phyloP scores from a whole-genome alignment of 2,329 filamentous ascomycete species.

The Colletotrichum magnum region DNA sequence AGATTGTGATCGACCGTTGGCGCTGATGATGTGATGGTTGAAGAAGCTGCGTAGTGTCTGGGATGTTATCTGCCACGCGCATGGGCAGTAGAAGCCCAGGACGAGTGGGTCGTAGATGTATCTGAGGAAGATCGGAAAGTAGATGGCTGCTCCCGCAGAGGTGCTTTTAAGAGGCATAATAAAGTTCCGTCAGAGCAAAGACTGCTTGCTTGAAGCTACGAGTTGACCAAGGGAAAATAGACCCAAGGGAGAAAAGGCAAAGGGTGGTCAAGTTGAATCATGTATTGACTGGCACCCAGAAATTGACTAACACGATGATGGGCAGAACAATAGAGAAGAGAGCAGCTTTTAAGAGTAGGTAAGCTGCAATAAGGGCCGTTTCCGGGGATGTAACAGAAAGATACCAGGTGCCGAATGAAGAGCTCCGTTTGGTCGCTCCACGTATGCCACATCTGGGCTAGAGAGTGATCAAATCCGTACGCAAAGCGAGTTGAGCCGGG shows the following conservation, averaged over 20 bases:
- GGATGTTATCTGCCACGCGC: constrained; percentile 47
- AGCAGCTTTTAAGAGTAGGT: background rate
- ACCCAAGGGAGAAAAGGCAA: no score
- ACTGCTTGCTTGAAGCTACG: no score
- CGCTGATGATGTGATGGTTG: constrained; percentile 46
- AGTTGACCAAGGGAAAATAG: no score
- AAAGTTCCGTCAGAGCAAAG: background rate
- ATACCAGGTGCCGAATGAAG: background rate
- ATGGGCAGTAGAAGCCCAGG: constrained; percentile 51
- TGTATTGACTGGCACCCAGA: no score
- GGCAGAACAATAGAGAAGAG: background rate
- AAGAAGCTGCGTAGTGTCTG: constrained; percentile 16
- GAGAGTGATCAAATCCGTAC: no score
- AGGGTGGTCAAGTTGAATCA: no score
- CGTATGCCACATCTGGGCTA: no score
- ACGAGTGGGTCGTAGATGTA: constrained; percentile 50
- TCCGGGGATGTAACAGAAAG: background rate
- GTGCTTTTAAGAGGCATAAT: constrained; percentile 17
- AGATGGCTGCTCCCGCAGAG: constrained; percentile 25
- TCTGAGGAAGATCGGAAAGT: constrained; percentile 19
- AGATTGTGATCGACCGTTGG: constrained; percentile 51
- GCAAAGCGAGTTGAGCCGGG: no score
- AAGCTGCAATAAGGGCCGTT: no score
- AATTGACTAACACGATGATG: background rate
- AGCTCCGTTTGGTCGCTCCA: background rate